These are phyloP conservation scores for Fereydounia khargensis DNA, from an alignment of 1,284 basidiomycete species.

Conservation along the genomic window DNA sequence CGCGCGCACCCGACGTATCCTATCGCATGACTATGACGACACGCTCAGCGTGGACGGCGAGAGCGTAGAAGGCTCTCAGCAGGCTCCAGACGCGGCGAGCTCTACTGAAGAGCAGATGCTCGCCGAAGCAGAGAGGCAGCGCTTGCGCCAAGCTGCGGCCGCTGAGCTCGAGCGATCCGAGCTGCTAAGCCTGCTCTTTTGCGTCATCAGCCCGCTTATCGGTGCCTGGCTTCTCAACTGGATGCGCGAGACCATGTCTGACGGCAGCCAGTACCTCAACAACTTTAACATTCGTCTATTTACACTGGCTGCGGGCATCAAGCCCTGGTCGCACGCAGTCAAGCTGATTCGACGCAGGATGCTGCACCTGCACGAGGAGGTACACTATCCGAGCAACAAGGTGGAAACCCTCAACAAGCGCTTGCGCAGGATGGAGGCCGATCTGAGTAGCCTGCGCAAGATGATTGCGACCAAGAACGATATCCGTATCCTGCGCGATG, in stretches of 20 bases:
- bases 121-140: slow-evolving; percentile 3
- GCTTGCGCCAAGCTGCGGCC: slow-evolving; percentile 27
- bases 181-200: slow-evolving; percentile 47
- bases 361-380: slow-evolving; percentile 50
- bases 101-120: slow-evolving; percentile 8
- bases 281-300: slow-evolving; percentile 56
- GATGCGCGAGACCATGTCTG: slow-evolving; percentile 51
- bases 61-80: no score
- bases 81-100: no score
- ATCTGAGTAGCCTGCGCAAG: slow-evolving; percentile 41
- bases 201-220: slow-evolving; percentile 49
- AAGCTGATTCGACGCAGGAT: slow-evolving; percentile 34
- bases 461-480: slow-evolving; percentile 53
- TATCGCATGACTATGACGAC: slow-evolving; percentile 36
- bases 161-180: slow-evolving; percentile 54
- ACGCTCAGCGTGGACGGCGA: no score
- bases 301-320: slow-evolving; percentile 55
- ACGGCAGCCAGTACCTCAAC: slow-evolving; percentile 53
- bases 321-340: slow-evolving; percentile 50
- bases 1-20: slow-evolving; percentile 40
- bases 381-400: slow-evolving; percentile 49
- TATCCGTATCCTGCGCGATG: slow-evolving; percentile 51
- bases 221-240: slow-evolving; percentile 56
- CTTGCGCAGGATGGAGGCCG: slow-evolving; percentile 51
- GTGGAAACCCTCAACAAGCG: slow-evolving; percentile 52